phyloP scores from a whole-genome alignment of 1,284 basidiomycete genomes.

The Lignosus rhinocerotis region DNA sequence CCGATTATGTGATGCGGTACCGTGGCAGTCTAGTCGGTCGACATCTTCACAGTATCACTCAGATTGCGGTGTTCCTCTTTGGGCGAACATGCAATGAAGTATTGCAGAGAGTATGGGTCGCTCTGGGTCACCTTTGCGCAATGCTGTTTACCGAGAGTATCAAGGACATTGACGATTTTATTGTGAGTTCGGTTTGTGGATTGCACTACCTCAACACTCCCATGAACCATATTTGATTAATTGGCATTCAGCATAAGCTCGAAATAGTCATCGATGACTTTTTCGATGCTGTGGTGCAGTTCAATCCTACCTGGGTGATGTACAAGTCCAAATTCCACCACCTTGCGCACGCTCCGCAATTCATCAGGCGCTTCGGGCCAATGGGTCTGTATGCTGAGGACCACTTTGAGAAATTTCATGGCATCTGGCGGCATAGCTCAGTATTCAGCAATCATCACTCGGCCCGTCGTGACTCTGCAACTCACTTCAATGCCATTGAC shows the following conservation, averaged over 20 bases:
- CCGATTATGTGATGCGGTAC: not conserved
- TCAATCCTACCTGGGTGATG: not conserved
- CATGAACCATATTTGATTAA: too few species aligned
- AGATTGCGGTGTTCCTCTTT: not conserved
- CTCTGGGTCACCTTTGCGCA: not conserved
- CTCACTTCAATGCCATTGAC: not conserved
- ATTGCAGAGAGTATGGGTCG: not conserved
- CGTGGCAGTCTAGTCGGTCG: not conserved
- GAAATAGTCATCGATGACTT: not conserved
- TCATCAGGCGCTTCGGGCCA: not conserved
- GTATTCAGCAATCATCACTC: constrained; percentile 1
- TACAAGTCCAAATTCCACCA: constrained; percentile 2
- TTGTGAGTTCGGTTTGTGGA: too few species aligned
- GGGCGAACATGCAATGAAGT: not conserved
- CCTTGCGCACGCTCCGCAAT: not conserved
- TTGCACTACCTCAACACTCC: too few species aligned
- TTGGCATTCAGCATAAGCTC: too few species aligned
- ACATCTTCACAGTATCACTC: not conserved
- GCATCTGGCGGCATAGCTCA: not conserved
- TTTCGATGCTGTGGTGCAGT: not conserved
- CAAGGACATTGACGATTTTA: not conserved
- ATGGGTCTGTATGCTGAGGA: not conserved
- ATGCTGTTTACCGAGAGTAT: not conserved
- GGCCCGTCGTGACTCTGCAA: not conserved
- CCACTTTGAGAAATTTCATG: not conserved